These are phyloP conservation scores for Alternaria atra DNA, from an alignment of 2,329 filamentous ascomycete species.

Conservation along the genomic window DNA sequence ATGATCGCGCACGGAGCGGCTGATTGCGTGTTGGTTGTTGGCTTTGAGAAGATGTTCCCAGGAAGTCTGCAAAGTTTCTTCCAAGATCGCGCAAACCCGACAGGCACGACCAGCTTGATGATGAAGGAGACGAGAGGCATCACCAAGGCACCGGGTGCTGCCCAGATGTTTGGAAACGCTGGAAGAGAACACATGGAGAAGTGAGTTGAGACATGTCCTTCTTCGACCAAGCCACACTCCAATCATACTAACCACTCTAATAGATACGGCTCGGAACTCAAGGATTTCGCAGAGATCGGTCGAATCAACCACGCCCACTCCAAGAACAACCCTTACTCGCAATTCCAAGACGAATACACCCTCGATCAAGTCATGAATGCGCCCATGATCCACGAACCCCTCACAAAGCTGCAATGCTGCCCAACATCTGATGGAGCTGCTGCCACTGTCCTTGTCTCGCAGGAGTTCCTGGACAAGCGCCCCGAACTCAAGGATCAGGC, in stretches of 20 bases:
- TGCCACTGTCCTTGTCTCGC: slow-evolving; percentile 86
- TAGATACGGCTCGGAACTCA: slow-evolving; percentile 80
- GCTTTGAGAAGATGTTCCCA: slow-evolving; percentile 98
- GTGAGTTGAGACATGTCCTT: slow-evolving; percentile 56
- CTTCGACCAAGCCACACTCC: neutral
- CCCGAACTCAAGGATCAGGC: slow-evolving; percentile 84
- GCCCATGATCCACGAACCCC: slow-evolving; percentile 80
- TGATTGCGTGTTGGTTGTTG: slow-evolving; percentile 89
- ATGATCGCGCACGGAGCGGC: slow-evolving; percentile 82
- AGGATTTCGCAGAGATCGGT: slow-evolving; percentile 95
- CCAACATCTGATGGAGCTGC: slow-evolving; percentile 93
- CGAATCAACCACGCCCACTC: slow-evolving; percentile 93
- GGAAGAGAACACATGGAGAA: slow-evolving; percentile 95
- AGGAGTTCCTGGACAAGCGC: slow-evolving; percentile 84
- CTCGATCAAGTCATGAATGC: slow-evolving; percentile 80
- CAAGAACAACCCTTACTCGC: slow-evolving; percentile 94
- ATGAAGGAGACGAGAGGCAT: slow-evolving; percentile 84
- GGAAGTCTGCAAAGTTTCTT: slow-evolving; percentile 86
- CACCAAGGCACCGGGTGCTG: slow-evolving; percentile 83
- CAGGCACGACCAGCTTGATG: slow-evolving; percentile 75
- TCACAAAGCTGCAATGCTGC: slow-evolving; percentile 99
- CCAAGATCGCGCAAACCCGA: slow-evolving; percentile 84
- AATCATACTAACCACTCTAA: slow-evolving; percentile 23
- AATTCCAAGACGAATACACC: slow-evolving; percentile 93
- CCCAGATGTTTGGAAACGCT: slow-evolving; percentile 96